Base-by-base conservation (phyloP, 2,329 filamentous ascomycete species). In the Emmonsiellopsis sp. region DNA sequence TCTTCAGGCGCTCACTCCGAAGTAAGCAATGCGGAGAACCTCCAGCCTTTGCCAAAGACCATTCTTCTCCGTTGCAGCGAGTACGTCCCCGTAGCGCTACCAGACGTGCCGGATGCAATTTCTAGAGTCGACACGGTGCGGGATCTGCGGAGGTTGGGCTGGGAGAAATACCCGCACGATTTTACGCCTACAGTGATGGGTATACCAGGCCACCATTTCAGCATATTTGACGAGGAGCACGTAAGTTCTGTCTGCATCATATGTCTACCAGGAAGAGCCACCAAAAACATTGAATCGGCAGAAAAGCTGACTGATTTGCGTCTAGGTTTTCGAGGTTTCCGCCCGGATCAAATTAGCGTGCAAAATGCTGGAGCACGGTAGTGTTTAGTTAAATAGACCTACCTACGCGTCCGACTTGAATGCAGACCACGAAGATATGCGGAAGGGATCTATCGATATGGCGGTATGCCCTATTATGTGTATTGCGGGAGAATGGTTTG, bases 121-220 rank as follows among this genome's bases (percentile, higher is more conserved):
- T 52, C 48, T 40, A 52, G 56, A 27, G 55, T 61, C 11, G 59
- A 61, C 52, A 46, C 56, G 33, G 43, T 45, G 21, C 58, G 59
- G n/a, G 45, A 55, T 10, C 40, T 43, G 27, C 42, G 42, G 17
- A 53, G 52, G 8, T 43, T 61, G 14, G 59, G 59, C n/a, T 61
- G 59, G 59, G 58, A 61, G 17, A 49, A 58, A 33, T 57, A 59
- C 46, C 50, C 47, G 9, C 43, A 56, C 31, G 52, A 61, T 36
- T 49, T 61, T 27, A 53, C 60, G 34, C 48, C 47, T 2, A 50
- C 51, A 1, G 56, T 60, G 11, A 47, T 59, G n/a, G 49, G 51
- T 36, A 55, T 61, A 14, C 57, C 58, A 2, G 59, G 58, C 8
- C 56, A 61, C 52, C 59, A 61, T 49, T 61, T 57, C 47, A 57